phyloP scores from a whole-genome alignment of 371 early-diverging fungal species.

The Lichtheimia hyalospora region DNA sequence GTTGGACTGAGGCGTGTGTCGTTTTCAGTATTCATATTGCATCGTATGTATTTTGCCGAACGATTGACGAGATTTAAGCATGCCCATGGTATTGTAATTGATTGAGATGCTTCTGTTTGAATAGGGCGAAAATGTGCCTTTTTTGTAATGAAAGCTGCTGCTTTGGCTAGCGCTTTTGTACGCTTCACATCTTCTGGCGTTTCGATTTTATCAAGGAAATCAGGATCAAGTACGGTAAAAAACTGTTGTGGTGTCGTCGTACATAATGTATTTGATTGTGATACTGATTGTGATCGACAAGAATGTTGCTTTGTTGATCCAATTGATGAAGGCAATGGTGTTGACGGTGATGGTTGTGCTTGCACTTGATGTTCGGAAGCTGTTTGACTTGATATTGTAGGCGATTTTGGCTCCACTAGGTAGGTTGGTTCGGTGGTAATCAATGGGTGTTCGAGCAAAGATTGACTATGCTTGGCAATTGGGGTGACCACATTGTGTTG shows the following conservation, averaged over 20 bases:
- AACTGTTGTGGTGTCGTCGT: not conserved
- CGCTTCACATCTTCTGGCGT: not conserved
- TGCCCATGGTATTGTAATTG: not conserved
- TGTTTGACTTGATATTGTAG: not conserved
- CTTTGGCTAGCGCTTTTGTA: not conserved
- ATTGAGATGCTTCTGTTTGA: not conserved
- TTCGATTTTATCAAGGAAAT: not conserved
- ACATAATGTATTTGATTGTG: not conserved
- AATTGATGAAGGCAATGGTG: not conserved
- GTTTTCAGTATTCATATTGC: slow-evolving; percentile 1
- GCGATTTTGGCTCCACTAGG: not conserved
- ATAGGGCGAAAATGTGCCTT: not conserved
- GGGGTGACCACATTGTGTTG: slow-evolving; percentile 1
- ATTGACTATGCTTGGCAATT: not conserved
- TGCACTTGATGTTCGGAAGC: slow-evolving; percentile 1
- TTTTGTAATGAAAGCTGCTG: not conserved
- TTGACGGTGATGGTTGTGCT: not conserved
- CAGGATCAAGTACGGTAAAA: not conserved
- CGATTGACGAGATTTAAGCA: not conserved
- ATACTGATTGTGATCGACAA: not conserved
- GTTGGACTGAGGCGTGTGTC: slow-evolving; percentile 1
- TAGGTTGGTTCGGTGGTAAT: slow-evolving; percentile 3
- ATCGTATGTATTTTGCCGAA: not conserved
- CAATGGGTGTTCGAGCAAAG: slow-evolving; percentile 2
- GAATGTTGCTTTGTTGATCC: slow-evolving; percentile 1